phyloP scores from a whole-genome alignment of 2,329 filamentous ascomycete genomes.

The Mycosphaerella arachidis region DNA sequence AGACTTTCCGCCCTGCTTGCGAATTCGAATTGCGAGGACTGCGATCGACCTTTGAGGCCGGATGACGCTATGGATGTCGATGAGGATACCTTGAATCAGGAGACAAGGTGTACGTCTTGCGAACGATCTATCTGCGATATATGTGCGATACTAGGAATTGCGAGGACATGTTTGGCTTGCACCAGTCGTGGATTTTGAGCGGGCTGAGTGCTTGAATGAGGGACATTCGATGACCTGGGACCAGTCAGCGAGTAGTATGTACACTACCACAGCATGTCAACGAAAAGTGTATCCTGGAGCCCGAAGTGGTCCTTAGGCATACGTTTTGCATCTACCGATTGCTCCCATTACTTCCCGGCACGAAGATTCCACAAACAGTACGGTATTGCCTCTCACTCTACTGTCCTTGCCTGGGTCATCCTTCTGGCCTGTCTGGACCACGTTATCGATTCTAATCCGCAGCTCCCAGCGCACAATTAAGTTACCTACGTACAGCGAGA shows the following conservation, averaged over 20 bases:
- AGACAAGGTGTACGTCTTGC: slow-evolving; percentile 38
- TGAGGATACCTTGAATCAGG: slow-evolving; percentile 22
- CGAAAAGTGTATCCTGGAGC: too few relatives aligned
- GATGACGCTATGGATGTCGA: slow-evolving; percentile 36
- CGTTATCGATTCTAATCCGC: too few relatives aligned
- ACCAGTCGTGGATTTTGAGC: slow-evolving; percentile 21
- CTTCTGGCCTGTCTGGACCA: too few relatives aligned
- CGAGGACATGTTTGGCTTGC: slow-evolving; percentile 41
- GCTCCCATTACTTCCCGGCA: too few relatives aligned
- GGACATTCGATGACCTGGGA: not conserved
- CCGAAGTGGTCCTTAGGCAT: too few relatives aligned
- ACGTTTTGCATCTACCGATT: too few relatives aligned
- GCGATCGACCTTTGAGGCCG: slow-evolving; percentile 35
- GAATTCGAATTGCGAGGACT: slow-evolving; percentile 41
- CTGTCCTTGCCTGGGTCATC: too few relatives aligned
- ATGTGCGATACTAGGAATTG: slow-evolving; percentile 38
- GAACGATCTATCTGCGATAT: slow-evolving; percentile 39
- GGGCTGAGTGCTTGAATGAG: not conserved
- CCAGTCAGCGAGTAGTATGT: not conserved
- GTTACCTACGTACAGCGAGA: too few relatives aligned
- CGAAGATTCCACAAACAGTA: too few relatives aligned
- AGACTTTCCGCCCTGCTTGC: not conserved
- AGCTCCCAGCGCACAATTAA: too few relatives aligned
- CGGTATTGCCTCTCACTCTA: too few relatives aligned
- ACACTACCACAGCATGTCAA: not conserved